Evolutionary conservation across 768 basidiomycete genomes (phyloP).

Genomic region (Mycena chlorophos): DNA sequence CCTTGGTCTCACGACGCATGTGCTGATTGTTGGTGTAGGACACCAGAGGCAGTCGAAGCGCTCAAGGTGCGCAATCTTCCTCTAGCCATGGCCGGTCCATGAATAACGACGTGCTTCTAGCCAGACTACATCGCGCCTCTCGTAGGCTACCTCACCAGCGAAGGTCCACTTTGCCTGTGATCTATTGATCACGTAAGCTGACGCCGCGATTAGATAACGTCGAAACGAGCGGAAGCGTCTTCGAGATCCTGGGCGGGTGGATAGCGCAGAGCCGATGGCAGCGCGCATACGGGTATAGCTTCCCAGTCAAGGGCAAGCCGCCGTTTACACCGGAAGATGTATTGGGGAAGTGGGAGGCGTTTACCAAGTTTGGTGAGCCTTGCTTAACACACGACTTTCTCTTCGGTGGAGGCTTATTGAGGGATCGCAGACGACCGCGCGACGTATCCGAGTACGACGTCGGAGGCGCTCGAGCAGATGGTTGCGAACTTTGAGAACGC

Average conservation of each 20-base stretch:
- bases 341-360: conserved; percentile 72
- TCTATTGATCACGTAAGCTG: background rate
- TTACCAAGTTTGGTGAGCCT: conserved; percentile 79
- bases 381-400: background rate
- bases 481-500: conserved; percentile 55
- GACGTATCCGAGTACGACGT: conserved; percentile 72
- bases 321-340: conserved; percentile 81
- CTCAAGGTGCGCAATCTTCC: conserved; percentile 59
- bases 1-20: background rate
- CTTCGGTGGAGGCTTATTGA: background rate
- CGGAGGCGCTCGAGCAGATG: conserved; percentile 75
- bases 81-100: background rate
- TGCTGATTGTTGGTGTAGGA: conserved; percentile 51
- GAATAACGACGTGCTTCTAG: conserved; percentile 32
- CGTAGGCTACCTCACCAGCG: conserved; percentile 86
- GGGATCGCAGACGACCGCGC: conserved; percentile 65
- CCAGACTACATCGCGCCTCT: conserved; percentile 92
- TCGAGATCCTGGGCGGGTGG: conserved; percentile 91
- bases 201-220: conserved; percentile 54
- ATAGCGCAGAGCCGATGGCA: conserved; percentile 93
- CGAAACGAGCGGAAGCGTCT: conserved; percentile 70
- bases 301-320: conserved; percentile 66
- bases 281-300: conserved; percentile 81
- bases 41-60: conserved; percentile 83
- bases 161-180: conserved; percentile 40